Evolutionary conservation across 192 early-diverging fungal genomes (phyloP).

Genomic region (Umbelopsis ramanniana): DNA sequence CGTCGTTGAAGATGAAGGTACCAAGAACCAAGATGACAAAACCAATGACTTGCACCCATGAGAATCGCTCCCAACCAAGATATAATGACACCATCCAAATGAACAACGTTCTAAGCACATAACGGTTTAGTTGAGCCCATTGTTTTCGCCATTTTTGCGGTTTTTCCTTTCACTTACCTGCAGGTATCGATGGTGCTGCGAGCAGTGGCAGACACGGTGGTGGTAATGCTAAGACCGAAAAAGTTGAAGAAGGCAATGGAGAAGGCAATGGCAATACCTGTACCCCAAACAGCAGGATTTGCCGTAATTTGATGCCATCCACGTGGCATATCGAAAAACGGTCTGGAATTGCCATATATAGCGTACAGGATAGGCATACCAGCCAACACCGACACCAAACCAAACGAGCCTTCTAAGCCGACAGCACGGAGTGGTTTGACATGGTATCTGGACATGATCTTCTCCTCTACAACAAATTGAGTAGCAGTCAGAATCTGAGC

Average conservation of each 20-base stretch:
- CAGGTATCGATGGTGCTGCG: constrained; percentile 96
- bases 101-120: constrained; percentile 70
- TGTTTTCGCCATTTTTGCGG: constrained; percentile 6
- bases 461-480: constrained; percentile 97
- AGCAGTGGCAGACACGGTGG: constrained; percentile 83
- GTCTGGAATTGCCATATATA: constrained; percentile 64
- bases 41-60: constrained; percentile 91
- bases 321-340: constrained; percentile 80
- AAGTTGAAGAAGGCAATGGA: constrained; percentile 97
- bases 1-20: constrained; percentile 91
- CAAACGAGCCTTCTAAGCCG: constrained; percentile 93
- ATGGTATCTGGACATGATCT: constrained; percentile 80
- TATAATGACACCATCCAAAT: constrained; percentile 91
- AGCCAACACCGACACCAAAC: constrained; percentile 69
- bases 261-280: constrained; percentile 81
- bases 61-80: constrained; percentile 96
- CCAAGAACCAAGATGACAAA: constrained; percentile 74
- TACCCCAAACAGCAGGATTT: constrained; percentile 67
- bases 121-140: constrained; percentile 22
- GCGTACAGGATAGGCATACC: constrained; percentile 80
- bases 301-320: constrained; percentile 75
- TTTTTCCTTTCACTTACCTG: constrained; percentile 47
- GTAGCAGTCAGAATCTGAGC: constrained; percentile 93
- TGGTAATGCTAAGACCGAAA: constrained; percentile 92
- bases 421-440: constrained; percentile 89